Percentiles rank a stretch among this genome's conserved stretches.
phyloP scores from a whole-genome alignment of 495 filamentous ascomycete genomes.

The Penicillium lagena region DNA sequence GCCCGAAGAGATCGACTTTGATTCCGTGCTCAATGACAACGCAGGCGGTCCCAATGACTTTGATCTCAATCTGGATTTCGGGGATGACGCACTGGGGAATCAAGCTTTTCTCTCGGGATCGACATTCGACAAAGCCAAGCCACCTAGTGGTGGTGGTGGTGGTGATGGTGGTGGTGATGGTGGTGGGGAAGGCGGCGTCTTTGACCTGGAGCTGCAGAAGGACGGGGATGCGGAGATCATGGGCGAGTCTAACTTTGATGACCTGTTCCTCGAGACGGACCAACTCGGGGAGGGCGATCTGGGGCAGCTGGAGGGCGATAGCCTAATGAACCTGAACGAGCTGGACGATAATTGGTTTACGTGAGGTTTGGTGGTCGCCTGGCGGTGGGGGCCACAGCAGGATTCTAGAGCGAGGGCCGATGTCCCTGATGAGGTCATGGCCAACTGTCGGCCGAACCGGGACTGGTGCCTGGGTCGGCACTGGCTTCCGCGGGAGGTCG shows the following conservation, averaged over 20 bases:
- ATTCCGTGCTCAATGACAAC: conserved; percentile 29
- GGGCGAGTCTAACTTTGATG: conserved; percentile 46
- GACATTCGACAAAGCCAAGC: conserved; percentile 23
- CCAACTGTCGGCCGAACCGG: conserved; percentile 2
- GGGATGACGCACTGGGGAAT: conserved; percentile 37
- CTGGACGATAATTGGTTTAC: conserved; percentile 41
- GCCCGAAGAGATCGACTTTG: conserved; percentile 34
- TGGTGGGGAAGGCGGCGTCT: conserved; percentile 33
- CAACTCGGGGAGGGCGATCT: conserved; percentile 32
- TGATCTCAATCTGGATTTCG: conserved; percentile 41
- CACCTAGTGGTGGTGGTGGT: conserved; percentile 18
- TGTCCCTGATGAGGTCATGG: conserved; percentile 15
- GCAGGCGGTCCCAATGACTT: conserved; percentile 29
- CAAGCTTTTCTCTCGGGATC: conserved; percentile 37
- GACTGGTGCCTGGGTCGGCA: no score
- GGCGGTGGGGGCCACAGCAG: no score
- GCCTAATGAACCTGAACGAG: conserved; percentile 38
- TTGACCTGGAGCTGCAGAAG: conserved; percentile 35
- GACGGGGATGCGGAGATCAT: conserved; percentile 28
- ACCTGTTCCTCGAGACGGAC: conserved; percentile 42
- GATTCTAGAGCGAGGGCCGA: neutral
- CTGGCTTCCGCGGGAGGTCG: no score
- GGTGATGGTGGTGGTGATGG: conserved; percentile 28
- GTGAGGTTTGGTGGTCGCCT: conserved; percentile 6
- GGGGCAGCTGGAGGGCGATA: conserved; percentile 33